Percentiles rank a stretch among this genome's conserved stretches.
Evolutionary conservation across 176 grass and related monocot genomes (phyloP).

Genomic region (Hordeum marinum): DNA sequence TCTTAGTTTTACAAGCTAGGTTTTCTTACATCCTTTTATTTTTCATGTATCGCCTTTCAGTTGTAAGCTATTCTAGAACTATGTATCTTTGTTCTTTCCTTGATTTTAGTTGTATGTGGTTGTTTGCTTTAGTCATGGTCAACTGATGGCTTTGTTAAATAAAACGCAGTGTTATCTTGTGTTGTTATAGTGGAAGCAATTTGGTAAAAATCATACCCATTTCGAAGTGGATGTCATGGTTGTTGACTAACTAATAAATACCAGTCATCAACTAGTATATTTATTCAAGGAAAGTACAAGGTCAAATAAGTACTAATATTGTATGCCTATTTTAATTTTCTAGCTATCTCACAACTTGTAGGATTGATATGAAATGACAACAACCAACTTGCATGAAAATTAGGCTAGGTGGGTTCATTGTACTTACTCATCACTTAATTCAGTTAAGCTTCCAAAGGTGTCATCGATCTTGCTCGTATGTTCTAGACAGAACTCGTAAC

Average conservation of each 20-base stretch:
- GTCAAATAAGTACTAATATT: neutral
- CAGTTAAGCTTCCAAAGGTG: neutral
- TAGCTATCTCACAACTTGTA: neutral
- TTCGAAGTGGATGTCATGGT: neutral
- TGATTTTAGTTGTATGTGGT: too few relatives aligned
- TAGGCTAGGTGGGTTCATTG: conserved; percentile 16
- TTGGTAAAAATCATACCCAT: neutral
- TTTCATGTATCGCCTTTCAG: fast-evolving
- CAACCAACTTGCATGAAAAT: conserved; percentile 13
- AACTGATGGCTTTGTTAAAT: too few relatives aligned
- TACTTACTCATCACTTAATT: conserved; percentile 9
- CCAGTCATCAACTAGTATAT: neutral
- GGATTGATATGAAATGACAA: neutral
- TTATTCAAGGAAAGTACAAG: neutral
- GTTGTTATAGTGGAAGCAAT: neutral
- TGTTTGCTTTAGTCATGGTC: too few relatives aligned
- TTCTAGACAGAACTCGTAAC: neutral
- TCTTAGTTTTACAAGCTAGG: too few relatives aligned
- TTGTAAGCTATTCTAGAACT: too few relatives aligned
- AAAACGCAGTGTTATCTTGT: neutral
- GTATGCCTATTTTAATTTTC: neutral
- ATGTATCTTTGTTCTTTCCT: too few relatives aligned
- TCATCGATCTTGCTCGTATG: neutral
- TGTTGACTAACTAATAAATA: neutral
- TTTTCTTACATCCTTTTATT: too few relatives aligned